Evolutionary conservation across 352 stramenopile genomes (phyloP).

Genomic region (Globisporangium radiosum): DNA sequence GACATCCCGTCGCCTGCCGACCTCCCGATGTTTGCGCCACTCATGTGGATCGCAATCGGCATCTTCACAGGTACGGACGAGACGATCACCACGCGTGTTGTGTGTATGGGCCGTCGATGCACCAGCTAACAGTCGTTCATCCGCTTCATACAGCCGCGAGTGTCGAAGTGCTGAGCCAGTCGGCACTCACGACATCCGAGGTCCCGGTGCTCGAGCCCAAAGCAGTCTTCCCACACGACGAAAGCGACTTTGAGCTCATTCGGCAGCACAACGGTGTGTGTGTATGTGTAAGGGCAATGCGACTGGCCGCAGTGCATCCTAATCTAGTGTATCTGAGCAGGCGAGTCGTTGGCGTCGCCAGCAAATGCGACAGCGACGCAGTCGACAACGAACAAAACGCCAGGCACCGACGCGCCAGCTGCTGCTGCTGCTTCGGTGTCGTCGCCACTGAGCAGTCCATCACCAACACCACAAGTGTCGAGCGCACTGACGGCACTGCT

Average conservation of each 20-base stretch:
- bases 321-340: background rate
- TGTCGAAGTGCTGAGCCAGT: constrained; percentile 36
- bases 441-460: background rate
- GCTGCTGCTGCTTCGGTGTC: background rate
- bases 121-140: too few species aligned
- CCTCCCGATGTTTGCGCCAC: constrained; percentile 68
- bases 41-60: constrained; percentile 76
- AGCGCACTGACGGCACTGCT: constrained; percentile 26
- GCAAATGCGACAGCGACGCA: background rate
- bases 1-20: constrained; percentile 32
- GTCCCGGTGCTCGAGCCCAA: constrained; percentile 48
- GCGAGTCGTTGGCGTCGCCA: constrained; percentile 3
- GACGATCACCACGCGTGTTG: background rate
- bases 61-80: constrained; percentile 53
- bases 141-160: constrained; percentile 24
- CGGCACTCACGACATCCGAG: constrained; percentile 13
- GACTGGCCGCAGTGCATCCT: too few species aligned
- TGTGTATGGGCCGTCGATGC: background rate
- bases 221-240: constrained; percentile 43
- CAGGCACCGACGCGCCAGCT: background rate
- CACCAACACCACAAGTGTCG: constrained; percentile 13
- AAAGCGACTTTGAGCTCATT: constrained; percentile 55
- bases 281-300: background rate
- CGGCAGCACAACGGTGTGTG: constrained; percentile 29
- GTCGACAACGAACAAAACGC: background rate